Evolutionary conservation across 768 basidiomycete species (phyloP).

Genomic region (Ephemerocybe angulata): DNA sequence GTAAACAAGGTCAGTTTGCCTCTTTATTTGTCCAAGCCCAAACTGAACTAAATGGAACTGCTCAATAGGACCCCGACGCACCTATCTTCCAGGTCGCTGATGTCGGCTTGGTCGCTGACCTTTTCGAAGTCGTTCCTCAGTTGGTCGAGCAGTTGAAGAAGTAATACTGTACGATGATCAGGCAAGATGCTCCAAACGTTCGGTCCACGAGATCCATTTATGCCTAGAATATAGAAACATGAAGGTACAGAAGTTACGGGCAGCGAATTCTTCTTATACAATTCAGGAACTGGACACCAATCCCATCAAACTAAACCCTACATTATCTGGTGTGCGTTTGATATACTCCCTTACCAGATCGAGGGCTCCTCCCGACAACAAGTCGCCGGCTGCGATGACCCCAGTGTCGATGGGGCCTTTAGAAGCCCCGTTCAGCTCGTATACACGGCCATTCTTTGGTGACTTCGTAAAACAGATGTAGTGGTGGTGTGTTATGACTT

Average conservation of each 20-base stretch:
- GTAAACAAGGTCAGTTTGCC: slow-evolving; percentile 78
- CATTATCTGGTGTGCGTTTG: slow-evolving; percentile 18
- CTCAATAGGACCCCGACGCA: slow-evolving; percentile 82
- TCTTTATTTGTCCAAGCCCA: not conserved
- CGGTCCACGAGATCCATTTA: too few species aligned
- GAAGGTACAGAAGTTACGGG: not conserved
- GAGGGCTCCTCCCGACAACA: slow-evolving; percentile 20
- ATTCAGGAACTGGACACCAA: slow-evolving; percentile 11
- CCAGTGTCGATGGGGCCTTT: slow-evolving; percentile 31
- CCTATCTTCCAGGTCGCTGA: slow-evolving; percentile 99
- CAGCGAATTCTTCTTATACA: not conserved
- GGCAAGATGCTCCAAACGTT: not conserved
- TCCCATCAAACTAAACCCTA: slow-evolving; percentile 26
- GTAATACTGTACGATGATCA: slow-evolving; percentile 9
- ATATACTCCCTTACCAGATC: slow-evolving; percentile 22
- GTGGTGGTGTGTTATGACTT: slow-evolving; percentile 29
- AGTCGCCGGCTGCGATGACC: slow-evolving; percentile 18
- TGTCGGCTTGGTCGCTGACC: slow-evolving; percentile 88
- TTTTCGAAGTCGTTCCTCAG: slow-evolving; percentile 90
- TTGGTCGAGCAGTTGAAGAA: slow-evolving; percentile 81
- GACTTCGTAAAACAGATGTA: slow-evolving; percentile 33
- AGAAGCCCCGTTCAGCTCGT: slow-evolving; percentile 31
- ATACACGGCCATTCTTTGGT: slow-evolving; percentile 24
- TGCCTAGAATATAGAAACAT: not conserved
- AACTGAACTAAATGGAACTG: not conserved